Conservation (phyloP, 805 yeast genomes). For the Metschnikowia dekortorum region DNA sequence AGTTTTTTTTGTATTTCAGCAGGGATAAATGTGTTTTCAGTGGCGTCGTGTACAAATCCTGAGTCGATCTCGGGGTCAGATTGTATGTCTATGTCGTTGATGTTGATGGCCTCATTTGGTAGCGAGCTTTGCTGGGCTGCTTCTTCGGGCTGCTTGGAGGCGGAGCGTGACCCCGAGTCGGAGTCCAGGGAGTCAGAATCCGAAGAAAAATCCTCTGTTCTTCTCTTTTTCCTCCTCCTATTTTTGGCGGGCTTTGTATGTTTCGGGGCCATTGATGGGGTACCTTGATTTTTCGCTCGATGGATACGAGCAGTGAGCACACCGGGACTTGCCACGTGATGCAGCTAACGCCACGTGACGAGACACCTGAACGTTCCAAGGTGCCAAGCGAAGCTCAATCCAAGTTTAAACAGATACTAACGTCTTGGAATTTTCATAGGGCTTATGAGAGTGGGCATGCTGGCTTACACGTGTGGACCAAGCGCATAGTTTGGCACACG, state of each 20-base stretch:
- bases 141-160: neutral
- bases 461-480: no score
- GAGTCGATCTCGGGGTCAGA: conserved; percentile 20
- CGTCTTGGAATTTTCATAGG: no score
- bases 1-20: conserved; percentile 18
- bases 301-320: neutral
- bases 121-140: conserved; percentile 6
- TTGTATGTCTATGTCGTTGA: conserved; percentile 30
- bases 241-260: conserved; percentile 10
- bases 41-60: neutral
- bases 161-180: conserved; percentile 24
- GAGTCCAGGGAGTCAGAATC: conserved; percentile 37
- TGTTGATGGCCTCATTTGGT: conserved; percentile 22
- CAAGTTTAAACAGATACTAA: no score
- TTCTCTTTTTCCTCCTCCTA: conserved; percentile 72
- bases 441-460: no score
- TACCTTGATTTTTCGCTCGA: neutral
- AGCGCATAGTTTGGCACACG: no score
- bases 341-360: no score
- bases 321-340: no score
- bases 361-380: neutral
- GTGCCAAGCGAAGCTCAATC: no score
- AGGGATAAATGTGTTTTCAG: conserved; percentile 12
- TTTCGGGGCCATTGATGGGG: conserved; percentile 9
- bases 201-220: conserved; percentile 71